Base-by-base conservation (phyloP, 352 stramenopile genomes). In the Phytopythium sindhum region DNA sequence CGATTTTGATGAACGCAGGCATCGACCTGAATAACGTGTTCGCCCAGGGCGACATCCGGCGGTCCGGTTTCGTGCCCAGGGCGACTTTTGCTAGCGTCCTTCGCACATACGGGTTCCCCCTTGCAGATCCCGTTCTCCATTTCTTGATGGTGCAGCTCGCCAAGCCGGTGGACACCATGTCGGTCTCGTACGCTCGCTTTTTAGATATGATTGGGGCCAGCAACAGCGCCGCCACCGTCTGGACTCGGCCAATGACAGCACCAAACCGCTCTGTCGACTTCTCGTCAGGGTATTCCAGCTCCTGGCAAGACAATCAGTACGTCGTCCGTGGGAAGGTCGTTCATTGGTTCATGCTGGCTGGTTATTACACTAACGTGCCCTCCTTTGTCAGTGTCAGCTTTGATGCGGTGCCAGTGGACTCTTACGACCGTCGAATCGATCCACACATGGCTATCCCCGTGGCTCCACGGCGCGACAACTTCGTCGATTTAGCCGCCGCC, bases 171-270 rank as follows among this genome's bases (percentile, higher is more conserved):
- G 77, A 90, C 57, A 84, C 79, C 23, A 81, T 65, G 28, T 66
- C 66, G 15, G 66, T 90, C 24, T 86, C 72, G 23, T 90, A 90
- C 55, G 63, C 66, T 42, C 73, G 75, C 26, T 86, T 90, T 57
- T 54, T 90, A n/a, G 78, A 87, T 23, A 67, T 86, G 47, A 71
- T 78, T 2, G 74, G 78, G 35, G 54, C 69, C n/a, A 54, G 63
- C 24, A 56, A 59, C 55, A 50, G 64, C n/a, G 67, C 48, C 45
- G 17, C 28, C 6, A 33, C 31, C 64, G 66, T 54, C 42, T 44
- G 28, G 70, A 61, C 51, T 41, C 61, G 44, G 47, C 62, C 41
- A 59, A 63, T 31, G 48, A 29, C 41, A 53, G 41, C 37, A 10
- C 55, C 55, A 21, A 50, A 2, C 23, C 53, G 33, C 23, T 31